These are phyloP conservation scores for Gnetum montanum DNA, from an alignment of 75 land plant species.

Conservation along the genomic window DNA sequence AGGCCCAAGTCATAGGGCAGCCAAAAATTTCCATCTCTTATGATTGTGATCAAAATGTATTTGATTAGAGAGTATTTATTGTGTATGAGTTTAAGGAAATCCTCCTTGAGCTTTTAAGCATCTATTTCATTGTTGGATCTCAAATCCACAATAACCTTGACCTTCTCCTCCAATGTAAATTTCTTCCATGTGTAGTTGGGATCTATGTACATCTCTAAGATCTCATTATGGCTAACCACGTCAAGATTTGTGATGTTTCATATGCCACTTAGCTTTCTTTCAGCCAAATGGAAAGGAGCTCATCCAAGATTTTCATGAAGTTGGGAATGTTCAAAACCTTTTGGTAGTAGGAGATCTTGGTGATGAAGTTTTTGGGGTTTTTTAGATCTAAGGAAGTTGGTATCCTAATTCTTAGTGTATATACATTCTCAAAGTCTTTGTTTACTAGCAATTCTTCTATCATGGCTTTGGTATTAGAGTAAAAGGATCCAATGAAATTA, in stretches of 20 bases:
- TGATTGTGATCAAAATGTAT: too few relatives aligned
- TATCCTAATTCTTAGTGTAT: conserved; percentile 68
- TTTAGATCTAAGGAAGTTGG: conserved; percentile 54
- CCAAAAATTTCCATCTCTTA: too few relatives aligned
- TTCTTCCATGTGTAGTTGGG: conserved; percentile 64
- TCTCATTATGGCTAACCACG: conserved; percentile 59
- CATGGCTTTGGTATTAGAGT: conserved; percentile 76
- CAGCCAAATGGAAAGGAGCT: conserved; percentile 74
- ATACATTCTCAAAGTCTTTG: conserved; percentile 64
- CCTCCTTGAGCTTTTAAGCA: conserved; percentile 45
- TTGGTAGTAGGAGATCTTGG: conserved; percentile 59
- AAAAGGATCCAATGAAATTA: conserved; percentile 57
- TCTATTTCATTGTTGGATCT: conserved; percentile 73
- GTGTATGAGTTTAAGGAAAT: conserved; percentile 51
- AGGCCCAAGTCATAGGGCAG: too few relatives aligned
- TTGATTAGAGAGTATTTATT: conserved; percentile 60
- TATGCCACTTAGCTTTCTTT: conserved; percentile 52
- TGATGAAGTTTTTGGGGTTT: conserved; percentile 74
- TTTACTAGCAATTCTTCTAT: too few relatives aligned
- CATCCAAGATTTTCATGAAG: conserved; percentile 67
- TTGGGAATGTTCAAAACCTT: conserved; percentile 77
- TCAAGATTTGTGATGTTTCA: conserved; percentile 65
- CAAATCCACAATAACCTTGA: conserved; percentile 70
- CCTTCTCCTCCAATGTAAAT: conserved; percentile 67
- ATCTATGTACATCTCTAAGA: conserved; percentile 66